Evolutionary conservation across 2,329 filamentous ascomycete species (phyloP).

Genomic region (Colletotrichum neosansevieriae): DNA sequence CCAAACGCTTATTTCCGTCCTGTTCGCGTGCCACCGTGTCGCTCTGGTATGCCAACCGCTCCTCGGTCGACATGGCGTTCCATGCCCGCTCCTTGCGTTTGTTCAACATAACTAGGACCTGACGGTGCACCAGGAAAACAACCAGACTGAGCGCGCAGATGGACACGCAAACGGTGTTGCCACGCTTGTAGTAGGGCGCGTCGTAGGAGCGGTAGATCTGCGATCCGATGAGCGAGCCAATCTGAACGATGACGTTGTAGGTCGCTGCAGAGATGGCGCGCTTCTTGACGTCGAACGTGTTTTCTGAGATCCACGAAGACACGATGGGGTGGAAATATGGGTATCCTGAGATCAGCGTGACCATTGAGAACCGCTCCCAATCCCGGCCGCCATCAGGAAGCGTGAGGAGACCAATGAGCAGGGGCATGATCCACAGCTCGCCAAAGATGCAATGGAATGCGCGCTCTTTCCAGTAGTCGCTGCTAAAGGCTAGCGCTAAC

Average conservation of each 20-base stretch:
- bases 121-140: slow-evolving; percentile 62
- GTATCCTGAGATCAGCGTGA: slow-evolving; percentile 65
- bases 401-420: slow-evolving; percentile 60
- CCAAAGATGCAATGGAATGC: slow-evolving; percentile 61
- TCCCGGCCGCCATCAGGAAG: slow-evolving; percentile 56
- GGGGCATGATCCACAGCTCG: slow-evolving; percentile 67
- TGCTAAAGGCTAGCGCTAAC: slow-evolving; percentile 62
- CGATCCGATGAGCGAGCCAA: slow-evolving; percentile 56
- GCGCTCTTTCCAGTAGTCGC: slow-evolving; percentile 61
- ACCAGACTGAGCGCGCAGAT: slow-evolving; percentile 62
- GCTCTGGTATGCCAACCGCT: slow-evolving; percentile 49
- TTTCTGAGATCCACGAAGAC: slow-evolving; percentile 63
- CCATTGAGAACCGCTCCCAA: slow-evolving; percentile 65
- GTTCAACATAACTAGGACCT: slow-evolving; percentile 55
- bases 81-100: slow-evolving; percentile 51
- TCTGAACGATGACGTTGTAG: slow-evolving; percentile 64
- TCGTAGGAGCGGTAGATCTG: slow-evolving; percentile 66
- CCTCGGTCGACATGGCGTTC: slow-evolving; percentile 53
- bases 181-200: slow-evolving; percentile 66
- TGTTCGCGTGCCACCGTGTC: slow-evolving; percentile 60
- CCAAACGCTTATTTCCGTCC: slow-evolving; percentile 58
- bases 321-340: slow-evolving; percentile 71
- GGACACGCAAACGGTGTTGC: slow-evolving; percentile 68
- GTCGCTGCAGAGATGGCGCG: slow-evolving; percentile 60
- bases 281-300: slow-evolving; percentile 63